phyloP scores from a whole-genome alignment of 495 filamentous ascomycete species.

The Tuber melanosporum region DNA sequence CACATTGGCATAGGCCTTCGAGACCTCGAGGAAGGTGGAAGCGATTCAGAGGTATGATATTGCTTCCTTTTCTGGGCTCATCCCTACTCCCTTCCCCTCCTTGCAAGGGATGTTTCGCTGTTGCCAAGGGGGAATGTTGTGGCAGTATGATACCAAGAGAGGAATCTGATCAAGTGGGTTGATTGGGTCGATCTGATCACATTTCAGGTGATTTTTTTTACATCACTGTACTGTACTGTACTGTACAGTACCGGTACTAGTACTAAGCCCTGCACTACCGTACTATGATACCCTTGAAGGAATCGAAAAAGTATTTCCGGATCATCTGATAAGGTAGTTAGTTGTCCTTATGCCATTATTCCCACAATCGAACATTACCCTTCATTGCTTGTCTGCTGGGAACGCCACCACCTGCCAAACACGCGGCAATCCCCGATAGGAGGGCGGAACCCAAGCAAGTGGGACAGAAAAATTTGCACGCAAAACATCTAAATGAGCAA shows the following conservation, averaged over 20 bases:
- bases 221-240: neutral
- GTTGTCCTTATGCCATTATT: neutral
- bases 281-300: neutral
- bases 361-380: neutral
- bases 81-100: neutral
- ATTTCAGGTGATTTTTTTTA: neutral
- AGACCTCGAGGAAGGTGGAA: neutral
- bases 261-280: no score
- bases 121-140: neutral
- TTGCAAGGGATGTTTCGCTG: neutral
- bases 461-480: neutral
- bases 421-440: neutral
- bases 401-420: neutral
- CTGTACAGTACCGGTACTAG: no score
- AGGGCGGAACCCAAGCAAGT: neutral
- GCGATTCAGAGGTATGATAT: neutral
- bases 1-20: neutral
- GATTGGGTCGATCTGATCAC: conserved; percentile 2
- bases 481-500: neutral
- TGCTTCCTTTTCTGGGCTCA: neutral
- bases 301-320: neutral
- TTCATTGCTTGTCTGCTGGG: neutral
- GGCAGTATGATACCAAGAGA: neutral
- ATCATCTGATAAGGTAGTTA: neutral
- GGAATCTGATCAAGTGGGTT: neutral